Conservation (phyloP, 2,329 filamentous ascomycete genomes). For the Alternaria gaisen region DNA sequence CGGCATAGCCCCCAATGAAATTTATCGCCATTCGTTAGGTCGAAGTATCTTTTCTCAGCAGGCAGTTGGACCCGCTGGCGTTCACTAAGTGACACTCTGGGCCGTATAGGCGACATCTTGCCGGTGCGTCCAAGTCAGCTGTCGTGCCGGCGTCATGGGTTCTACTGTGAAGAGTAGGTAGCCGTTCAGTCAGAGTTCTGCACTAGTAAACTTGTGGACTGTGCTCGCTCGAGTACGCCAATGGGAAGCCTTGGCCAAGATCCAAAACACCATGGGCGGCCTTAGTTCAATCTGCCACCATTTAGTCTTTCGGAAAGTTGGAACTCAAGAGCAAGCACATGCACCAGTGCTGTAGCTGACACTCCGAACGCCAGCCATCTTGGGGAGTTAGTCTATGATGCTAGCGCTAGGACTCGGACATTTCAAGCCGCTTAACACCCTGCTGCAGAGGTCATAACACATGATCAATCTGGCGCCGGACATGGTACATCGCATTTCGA, state of each 20-base stretch:
- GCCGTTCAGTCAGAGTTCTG: conserved; percentile 17
- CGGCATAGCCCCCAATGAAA: conserved; percentile 18
- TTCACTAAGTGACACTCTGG: conserved; percentile 3
- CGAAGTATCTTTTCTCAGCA: conserved; percentile 2
- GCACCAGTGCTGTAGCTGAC: neutral
- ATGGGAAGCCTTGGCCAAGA: conserved; percentile 2
- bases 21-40: neutral
- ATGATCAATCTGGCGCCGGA: neutral
- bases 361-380: conserved; percentile 1
- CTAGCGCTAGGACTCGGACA: neutral
- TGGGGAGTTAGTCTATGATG: neutral
- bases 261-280: neutral
- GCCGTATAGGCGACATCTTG: neutral
- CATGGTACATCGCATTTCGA: conserved; percentile 3
- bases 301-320: neutral
- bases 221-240: conserved; percentile 13
- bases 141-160: conserved; percentile 13
- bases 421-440: neutral
- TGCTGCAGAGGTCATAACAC: neutral
- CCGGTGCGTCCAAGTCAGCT: conserved; percentile 7
- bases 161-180: conserved; percentile 7
- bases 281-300: neutral
- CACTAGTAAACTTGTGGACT: conserved; percentile 12
- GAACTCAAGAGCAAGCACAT: neutral
- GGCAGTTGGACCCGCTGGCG: neutral